Percentiles rank a stretch among this genome's conserved stretches.
Conservation (phyloP, 1,284 basidiomycete species). For the Amylostereum areolatum region DNA sequence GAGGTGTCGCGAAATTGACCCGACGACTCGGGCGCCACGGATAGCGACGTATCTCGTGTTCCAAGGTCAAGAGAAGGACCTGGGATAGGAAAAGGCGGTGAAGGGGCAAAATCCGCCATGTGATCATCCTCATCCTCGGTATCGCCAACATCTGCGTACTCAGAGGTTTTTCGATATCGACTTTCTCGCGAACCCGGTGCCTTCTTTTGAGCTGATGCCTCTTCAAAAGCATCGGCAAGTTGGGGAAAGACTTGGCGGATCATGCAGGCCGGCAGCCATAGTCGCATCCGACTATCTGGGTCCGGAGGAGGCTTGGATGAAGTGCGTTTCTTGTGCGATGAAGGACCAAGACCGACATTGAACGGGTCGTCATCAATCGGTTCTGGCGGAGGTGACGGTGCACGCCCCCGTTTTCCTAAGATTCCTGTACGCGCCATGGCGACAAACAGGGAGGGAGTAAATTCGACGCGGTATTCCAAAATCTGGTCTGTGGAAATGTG, state of each 20-base stretch:
- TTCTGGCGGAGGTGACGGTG: constrained; percentile 11
- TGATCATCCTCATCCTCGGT: too few species aligned
- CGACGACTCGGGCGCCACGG: too few species aligned
- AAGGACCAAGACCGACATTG: constrained; percentile 8
- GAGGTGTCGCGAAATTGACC: too few species aligned
- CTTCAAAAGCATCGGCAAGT: constrained; percentile 23
- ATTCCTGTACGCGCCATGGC: constrained; percentile 31
- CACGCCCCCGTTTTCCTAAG: constrained; percentile 27
- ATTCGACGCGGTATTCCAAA: constrained; percentile 37
- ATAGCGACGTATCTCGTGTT: too few species aligned
- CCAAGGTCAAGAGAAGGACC: too few species aligned
- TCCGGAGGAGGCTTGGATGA: constrained; percentile 18
- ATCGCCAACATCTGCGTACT: too few species aligned
- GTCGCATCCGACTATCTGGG: constrained; percentile 24
- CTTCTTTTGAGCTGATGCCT: constrained; percentile 14
- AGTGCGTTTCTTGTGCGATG: constrained; percentile 9
- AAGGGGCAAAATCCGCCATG: too few species aligned
- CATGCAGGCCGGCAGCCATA: constrained; percentile 40
- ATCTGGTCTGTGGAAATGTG: constrained; percentile 36
- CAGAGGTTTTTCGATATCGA: too few species aligned
- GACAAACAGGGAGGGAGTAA: constrained; percentile 35
- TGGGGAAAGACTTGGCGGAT: constrained; percentile 39
- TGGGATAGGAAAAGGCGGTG: too few species aligned
- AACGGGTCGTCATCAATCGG: constrained; percentile 10
- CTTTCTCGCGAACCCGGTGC: background rate